phyloP scores from a whole-genome alignment of 2,329 filamentous ascomycete species.

The Stemphylium vesicarium region DNA sequence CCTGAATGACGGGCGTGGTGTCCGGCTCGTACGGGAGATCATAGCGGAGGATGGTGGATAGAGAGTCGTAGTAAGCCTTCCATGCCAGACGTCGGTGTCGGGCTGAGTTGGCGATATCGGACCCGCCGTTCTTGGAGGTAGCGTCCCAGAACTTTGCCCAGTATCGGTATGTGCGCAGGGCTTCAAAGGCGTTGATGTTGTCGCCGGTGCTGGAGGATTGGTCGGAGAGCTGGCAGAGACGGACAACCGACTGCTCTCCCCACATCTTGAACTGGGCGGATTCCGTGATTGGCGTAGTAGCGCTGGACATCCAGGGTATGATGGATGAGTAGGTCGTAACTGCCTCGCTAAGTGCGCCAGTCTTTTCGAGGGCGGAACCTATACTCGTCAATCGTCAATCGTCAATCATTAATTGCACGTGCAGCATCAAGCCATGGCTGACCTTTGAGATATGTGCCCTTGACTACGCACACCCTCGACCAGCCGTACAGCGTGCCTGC shows the following conservation, averaged over 20 bases:
- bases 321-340: conserved; percentile 70
- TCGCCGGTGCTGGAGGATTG: conserved; percentile 55
- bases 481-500: conserved; percentile 66
- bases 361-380: conserved; percentile 57
- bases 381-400: conserved; percentile 9
- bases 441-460: conserved; percentile 78
- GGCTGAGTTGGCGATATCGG: conserved; percentile 29
- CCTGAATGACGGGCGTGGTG: conserved; percentile 35
- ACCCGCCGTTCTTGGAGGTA: conserved; percentile 23
- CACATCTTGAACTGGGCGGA: conserved; percentile 71
- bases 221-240: conserved; percentile 73
- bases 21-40: conserved; percentile 65
- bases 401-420: too few species aligned
- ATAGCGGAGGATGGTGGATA: conserved; percentile 77
- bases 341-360: conserved; percentile 60
- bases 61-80: conserved; percentile 81
- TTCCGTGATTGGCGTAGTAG: conserved; percentile 58
- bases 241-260: conserved; percentile 78
- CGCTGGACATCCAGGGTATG: conserved; percentile 66
- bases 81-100: conserved; percentile 70
- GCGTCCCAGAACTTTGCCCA: conserved; percentile 73
- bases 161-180: conserved; percentile 59
- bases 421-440: too few species aligned
- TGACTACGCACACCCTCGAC: conserved; percentile 82
- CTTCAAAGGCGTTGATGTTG: conserved; percentile 39